These are phyloP conservation scores for Candida smagusa DNA, from an alignment of 1,139 yeast species.

Conservation along the genomic window DNA sequence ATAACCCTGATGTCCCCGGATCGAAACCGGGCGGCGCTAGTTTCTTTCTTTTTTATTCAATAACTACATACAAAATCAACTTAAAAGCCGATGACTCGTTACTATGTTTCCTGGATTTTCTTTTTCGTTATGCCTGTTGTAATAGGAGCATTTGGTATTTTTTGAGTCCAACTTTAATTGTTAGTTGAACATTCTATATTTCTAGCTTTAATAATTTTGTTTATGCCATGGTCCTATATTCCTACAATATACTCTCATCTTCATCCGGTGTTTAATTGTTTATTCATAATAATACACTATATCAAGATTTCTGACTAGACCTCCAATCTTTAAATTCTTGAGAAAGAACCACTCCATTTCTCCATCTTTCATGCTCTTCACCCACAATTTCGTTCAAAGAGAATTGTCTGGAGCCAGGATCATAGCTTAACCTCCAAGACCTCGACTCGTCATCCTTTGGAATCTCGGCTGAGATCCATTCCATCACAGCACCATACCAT, in stretches of 20 bases:
- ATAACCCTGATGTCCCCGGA: slow-evolving; percentile 99
- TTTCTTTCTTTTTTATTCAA: slow-evolving; percentile 3
- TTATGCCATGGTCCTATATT: no score
- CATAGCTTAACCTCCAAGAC: slow-evolving; percentile 33
- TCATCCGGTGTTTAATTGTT: no score
- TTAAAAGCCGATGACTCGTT: no score
- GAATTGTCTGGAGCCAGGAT: slow-evolving; percentile 31
- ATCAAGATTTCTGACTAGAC: slow-evolving; percentile 3
- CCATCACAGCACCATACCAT: slow-evolving; percentile 81
- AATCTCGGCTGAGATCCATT: slow-evolving; percentile 64
- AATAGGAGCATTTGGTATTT: no score
- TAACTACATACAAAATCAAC: no score
- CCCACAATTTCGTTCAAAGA: slow-evolving; percentile 27
- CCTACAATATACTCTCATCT: no score
- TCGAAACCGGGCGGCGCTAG: slow-evolving; percentile 99
- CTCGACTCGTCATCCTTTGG: slow-evolving; percentile 42
- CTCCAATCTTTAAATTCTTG: slow-evolving; percentile 67
- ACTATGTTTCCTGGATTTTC: no score
- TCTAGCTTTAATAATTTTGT: no score
- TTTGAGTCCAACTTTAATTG: no score
- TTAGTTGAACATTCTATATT: no score
- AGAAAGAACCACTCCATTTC: slow-evolving; percentile 44
- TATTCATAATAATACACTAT: no score
- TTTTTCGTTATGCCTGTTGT: no score
- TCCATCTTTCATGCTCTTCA: slow-evolving; percentile 24